Conservation (phyloP, 2,329 filamentous ascomycete species). For the Septoria petroselini region DNA sequence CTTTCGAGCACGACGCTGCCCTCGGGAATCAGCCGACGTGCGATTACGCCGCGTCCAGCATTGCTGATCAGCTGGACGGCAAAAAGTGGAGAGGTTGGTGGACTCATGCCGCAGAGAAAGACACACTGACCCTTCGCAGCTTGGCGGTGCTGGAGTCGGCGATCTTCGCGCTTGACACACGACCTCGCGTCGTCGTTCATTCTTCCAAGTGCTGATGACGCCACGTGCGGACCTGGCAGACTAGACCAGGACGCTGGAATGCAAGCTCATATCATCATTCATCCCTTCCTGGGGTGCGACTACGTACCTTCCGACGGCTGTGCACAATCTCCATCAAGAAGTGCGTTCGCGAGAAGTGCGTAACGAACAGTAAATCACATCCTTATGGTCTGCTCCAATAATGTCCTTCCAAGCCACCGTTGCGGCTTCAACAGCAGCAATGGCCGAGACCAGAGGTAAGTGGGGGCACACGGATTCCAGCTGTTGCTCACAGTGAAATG, state of each 20-base stretch:
- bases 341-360: too few relatives aligned
- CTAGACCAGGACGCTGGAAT: slow-evolving; percentile 11
- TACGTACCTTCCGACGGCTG: too few relatives aligned
- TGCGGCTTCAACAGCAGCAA: too few relatives aligned
- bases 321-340: too few relatives aligned
- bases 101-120: slow-evolving; percentile 1
- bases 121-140: not conserved
- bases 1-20: slow-evolving; percentile 41
- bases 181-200: not conserved
- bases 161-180: not conserved
- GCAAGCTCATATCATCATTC: too few relatives aligned
- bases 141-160: not conserved
- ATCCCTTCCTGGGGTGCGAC: too few relatives aligned
- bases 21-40: slow-evolving; percentile 36
- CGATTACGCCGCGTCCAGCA: slow-evolving; percentile 48
- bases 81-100: slow-evolving; percentile 31
- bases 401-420: too few relatives aligned
- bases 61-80: slow-evolving; percentile 42
- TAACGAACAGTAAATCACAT: too few relatives aligned
- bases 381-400: too few relatives aligned
- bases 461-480: too few relatives aligned
- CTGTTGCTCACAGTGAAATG: slow-evolving; percentile 18
- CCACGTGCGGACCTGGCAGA: not conserved
- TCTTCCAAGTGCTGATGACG: too few relatives aligned
- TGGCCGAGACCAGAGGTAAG: too few relatives aligned